Evolutionary conservation across 2,329 filamentous ascomycete species (phyloP).

Genomic region (Xylaria sp.): DNA sequence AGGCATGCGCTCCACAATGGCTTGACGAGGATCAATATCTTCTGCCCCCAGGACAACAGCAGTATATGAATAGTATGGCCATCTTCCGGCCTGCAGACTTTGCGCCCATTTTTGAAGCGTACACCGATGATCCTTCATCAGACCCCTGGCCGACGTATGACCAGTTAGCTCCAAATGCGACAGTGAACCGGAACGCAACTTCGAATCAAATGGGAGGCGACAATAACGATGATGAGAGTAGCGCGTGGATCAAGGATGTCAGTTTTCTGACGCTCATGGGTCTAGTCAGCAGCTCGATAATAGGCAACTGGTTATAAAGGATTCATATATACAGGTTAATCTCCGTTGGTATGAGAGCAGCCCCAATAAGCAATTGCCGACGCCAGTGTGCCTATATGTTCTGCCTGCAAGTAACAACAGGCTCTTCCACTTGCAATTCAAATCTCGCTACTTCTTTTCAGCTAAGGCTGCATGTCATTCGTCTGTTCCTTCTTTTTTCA

Average conservation of each 20-base stretch:
- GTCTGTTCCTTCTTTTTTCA: neutral
- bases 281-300: constrained; percentile 2
- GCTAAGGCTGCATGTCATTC: too few species aligned
- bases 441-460: too few species aligned
- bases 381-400: too few species aligned
- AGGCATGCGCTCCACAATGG: constrained; percentile 19
- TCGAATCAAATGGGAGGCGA: constrained; percentile 1
- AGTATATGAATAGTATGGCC: constrained; percentile 9
- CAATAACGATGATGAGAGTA: constrained; percentile 5
- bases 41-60: constrained; percentile 19
- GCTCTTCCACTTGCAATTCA: too few species aligned
- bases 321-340: neutral
- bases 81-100: neutral
- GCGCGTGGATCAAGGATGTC: constrained; percentile 6
- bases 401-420: too few species aligned
- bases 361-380: too few species aligned
- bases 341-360: neutral
- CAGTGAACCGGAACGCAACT: constrained; percentile 6
- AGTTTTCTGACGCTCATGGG: constrained; percentile 9
- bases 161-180: constrained; percentile 23
- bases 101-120: neutral
- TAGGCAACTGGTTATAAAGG: neutral
- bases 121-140: neutral
- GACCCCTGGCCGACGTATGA: constrained; percentile 26
- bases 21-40: constrained; percentile 13